Percentiles rank a stretch among this genome's conserved stretches.
Evolutionary conservation across 2,329 filamentous ascomycete species (phyloP).

Genomic region (Macrophomina phaseolina): DNA sequence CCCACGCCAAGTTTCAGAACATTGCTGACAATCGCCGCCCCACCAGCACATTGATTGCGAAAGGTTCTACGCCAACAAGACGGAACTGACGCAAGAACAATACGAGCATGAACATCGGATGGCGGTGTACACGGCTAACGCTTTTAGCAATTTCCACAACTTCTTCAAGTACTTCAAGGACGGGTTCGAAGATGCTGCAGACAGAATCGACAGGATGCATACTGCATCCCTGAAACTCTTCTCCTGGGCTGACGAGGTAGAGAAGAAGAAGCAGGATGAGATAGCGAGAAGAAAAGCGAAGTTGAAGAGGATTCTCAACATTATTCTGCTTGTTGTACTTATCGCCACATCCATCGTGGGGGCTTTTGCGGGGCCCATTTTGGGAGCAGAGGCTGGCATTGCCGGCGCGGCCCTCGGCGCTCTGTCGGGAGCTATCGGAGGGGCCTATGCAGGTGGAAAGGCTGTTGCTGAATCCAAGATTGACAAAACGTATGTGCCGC

Average conservation of each 20-base stretch:
- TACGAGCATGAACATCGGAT: not conserved
- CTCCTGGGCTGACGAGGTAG: not conserved
- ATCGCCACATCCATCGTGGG: not conserved
- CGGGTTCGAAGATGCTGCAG: not conserved
- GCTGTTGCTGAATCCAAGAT: not conserved
- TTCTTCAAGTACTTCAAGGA: not conserved
- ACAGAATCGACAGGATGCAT: not conserved
- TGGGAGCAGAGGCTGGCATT: not conserved
- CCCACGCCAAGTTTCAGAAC: not conserved
- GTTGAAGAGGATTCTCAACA: not conserved
- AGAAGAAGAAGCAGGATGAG: not conserved
- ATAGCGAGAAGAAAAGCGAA: too few relatives aligned
- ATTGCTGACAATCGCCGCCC: not conserved
- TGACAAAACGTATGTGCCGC: not conserved
- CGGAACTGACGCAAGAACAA: not conserved
- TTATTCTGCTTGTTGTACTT: not conserved
- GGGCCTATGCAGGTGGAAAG: not conserved
- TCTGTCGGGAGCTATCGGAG: not conserved
- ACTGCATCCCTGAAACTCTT: not conserved
- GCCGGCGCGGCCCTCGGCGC: not conserved
- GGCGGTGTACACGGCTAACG: not conserved
- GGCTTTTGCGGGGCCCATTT: not conserved
- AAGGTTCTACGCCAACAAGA: too few relatives aligned
- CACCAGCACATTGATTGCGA: not conserved
- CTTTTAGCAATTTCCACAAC: not conserved